These are phyloP conservation scores for Leucocoprinus sp. DNA, from an alignment of 768 basidiomycete species.

Conservation along the genomic window DNA sequence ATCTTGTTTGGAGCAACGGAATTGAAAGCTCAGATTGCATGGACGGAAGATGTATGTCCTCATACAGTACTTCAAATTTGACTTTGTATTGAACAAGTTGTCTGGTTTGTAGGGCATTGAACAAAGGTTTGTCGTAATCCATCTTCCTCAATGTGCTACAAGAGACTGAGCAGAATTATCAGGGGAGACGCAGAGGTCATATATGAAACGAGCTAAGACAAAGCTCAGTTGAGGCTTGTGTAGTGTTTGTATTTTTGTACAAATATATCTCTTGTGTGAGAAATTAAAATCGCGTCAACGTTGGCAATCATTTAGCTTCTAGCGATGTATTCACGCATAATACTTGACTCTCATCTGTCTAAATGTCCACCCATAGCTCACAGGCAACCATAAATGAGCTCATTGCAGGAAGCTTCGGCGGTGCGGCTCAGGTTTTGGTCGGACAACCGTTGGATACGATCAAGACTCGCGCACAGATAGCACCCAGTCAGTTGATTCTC, in stretches of 20 bases:
- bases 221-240: neutral
- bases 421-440: constrained; percentile 93
- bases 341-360: neutral
- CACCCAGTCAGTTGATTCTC: constrained; percentile 50
- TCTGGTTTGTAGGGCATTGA: constrained; percentile 24
- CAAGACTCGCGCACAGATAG: constrained; percentile 84
- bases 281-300: constrained; percentile 18
- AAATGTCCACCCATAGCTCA: constrained; percentile 18
- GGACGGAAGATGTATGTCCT: constrained; percentile 37
- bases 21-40: constrained; percentile 41
- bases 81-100: neutral
- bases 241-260: neutral
- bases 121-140: constrained; percentile 21
- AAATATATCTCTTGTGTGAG: too few species aligned
- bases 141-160: neutral
- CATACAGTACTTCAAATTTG: neutral
- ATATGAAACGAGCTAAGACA: constrained; percentile 19
- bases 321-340: neutral
- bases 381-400: constrained; percentile 73
- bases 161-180: neutral
- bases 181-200: constrained; percentile 30
- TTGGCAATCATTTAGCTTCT: constrained; percentile 13
- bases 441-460: constrained; percentile 87
- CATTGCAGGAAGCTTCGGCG: constrained; percentile 81
- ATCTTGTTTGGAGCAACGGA: constrained; percentile 47